Evolutionary conservation across 2,329 filamentous ascomycete genomes (phyloP), one percentile per base, ranked within the genome.

Genomic region (Leptographium flavum): DNA sequence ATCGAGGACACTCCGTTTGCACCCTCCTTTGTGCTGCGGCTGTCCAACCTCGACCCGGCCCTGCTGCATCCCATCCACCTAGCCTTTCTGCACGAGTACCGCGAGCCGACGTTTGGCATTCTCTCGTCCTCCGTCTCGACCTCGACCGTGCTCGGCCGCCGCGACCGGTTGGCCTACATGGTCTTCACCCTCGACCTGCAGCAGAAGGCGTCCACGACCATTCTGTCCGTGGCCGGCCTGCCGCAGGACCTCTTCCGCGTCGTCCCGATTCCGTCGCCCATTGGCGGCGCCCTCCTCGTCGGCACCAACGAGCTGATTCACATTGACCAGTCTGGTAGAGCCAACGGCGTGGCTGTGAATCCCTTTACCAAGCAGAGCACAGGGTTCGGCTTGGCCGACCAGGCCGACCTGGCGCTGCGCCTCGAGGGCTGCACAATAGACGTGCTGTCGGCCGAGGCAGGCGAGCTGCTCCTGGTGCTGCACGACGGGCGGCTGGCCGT

Each of bases 21-120:
- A 55, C 75, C 87, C 30, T 96, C 92, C 47, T 98, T 96, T 68
- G 90, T 96, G 52, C 74, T 98, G 52, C 83, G 87, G 51, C 72
- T 96, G 53, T 87, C 88, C 44, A 79, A 87, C 56, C 73, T 98
- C 63, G 90, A 96, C 62, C 84, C 88, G 50, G 79, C 76, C 51
- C 73, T 98, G 54, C 78, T 90, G 49, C 84, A 94, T 63, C 87
- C 90, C 41, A 79, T 95, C 57, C 86, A 94, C 59, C 76, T 98
- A 57, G 81, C 85, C 45, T 98, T 98, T 62, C 69, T 98, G 52
- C 78, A 96, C 71, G 90, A 96, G 66, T 98, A 98, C 63, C 81
- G 92, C 61, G 92, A 96, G 63, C 90, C 92, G 13, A 98, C 92
- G 0, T 94, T 98, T 65, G 92, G 90, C 46, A 88, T 98, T 49